Conservation (phyloP, 2,329 filamentous ascomycete genomes). For the Colletotrichum australisinense region DNA sequence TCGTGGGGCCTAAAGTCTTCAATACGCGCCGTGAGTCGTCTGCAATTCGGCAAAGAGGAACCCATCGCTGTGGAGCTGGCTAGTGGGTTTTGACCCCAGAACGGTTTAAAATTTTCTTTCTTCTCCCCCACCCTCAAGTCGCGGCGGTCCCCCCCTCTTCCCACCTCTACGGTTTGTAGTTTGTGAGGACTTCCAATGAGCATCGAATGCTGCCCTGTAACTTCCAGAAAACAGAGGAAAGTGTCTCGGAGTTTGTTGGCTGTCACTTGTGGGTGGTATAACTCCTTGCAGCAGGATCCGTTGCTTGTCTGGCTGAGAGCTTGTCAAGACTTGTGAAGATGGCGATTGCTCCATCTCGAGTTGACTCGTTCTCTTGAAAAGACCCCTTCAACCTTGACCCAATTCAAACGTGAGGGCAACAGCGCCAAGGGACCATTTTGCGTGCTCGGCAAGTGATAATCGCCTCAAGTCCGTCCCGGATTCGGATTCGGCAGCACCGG, state of each 20-base stretch:
- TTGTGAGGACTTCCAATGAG: conserved; percentile 4
- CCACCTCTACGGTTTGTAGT: not conserved
- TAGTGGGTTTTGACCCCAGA: conserved; percentile 15
- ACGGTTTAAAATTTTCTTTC: conserved; percentile 15
- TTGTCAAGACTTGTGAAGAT: not conserved
- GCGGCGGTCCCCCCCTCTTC: not conserved
- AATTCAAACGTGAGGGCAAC: not conserved
- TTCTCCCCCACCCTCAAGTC: not conserved
- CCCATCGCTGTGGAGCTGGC: conserved; percentile 9
- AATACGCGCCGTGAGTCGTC: not conserved
- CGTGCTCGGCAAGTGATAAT: not conserved
- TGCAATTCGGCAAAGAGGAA: conserved; percentile 10
- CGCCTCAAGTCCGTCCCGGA: conserved; percentile 13
- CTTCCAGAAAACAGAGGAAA: conserved; percentile 4
- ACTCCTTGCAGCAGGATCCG: not conserved
- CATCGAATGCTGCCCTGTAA: not conserved
- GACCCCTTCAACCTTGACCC: not conserved
- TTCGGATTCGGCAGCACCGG: conserved; percentile 19
- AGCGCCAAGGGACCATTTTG: not conserved
- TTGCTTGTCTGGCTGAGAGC: not conserved
- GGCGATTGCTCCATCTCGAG: not conserved
- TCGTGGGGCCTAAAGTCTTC: not conserved
- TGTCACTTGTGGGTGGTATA: not conserved
- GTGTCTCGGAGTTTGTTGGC: conserved; percentile 13
- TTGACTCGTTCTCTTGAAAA: not conserved